Base-by-base conservation (phyloP, 148 eudicot genomes). In the Dysphania ambrosioides region DNA sequence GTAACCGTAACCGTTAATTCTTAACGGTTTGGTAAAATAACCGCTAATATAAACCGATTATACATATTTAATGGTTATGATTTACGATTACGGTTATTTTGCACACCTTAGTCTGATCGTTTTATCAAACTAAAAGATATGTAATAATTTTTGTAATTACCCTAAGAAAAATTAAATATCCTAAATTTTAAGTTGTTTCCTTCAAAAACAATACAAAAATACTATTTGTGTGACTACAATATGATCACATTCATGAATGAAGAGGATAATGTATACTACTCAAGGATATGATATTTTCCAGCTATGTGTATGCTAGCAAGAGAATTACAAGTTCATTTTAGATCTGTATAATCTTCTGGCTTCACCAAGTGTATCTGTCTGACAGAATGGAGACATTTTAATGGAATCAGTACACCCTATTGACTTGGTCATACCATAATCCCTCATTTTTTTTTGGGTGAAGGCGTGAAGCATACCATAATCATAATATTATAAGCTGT, bases 351-450 rank as follows among this genome's bases (percentile, higher is more conserved):
- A 66, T 66, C 42, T 65, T 65, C 36, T n/a, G 36, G 69, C 47
- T 29, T 67, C 53, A 41, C 71, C 24, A 67, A 40, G 5, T 4
- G 71, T 67, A 41, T 67, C 71, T 67, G 71, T 67, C 71, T 67
- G 71, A 67, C 70, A 41, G 21, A 67, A 23, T n/a, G 55, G 53
- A 40, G 70, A 67, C 70, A 64, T 44, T 11, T 32, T 64, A 8
- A 31, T 18, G 10, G 68, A 64, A 64, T 12, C 24, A 32, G 42
- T 64, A 34, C 32, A 64, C 68, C 23, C 18, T 18, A 19, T 64
- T 64, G 68, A 64, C 44, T 35, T 13, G 24, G 40, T 67, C 32
- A 24, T 3, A 18, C 35, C 21, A 63, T 63, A 16, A n/a, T n/a
- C n/a, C n/a, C n/a, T n/a, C n/a, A n/a, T n/a, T n/a, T n/a, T n/a